Conservation (phyloP, 192 early-diverging fungal species). For the Oehlia diaphana region DNA sequence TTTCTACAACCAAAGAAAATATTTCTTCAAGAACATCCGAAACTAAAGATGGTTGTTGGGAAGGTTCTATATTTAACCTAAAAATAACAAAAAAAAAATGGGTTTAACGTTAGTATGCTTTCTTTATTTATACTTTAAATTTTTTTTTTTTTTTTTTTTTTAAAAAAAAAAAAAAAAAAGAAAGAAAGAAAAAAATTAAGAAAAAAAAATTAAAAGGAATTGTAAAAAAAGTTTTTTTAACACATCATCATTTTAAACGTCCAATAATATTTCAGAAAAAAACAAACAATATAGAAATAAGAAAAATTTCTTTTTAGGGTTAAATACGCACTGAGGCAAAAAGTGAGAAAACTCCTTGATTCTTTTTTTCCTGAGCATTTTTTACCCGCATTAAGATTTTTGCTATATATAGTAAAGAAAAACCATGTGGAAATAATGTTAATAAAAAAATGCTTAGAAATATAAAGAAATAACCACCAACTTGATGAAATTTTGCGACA, state of each 20-base stretch:
- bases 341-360: slow-evolving; percentile 6
- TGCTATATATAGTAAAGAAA: slow-evolving; percentile 17
- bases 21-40: slow-evolving; percentile 1
- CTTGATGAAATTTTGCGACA: not conserved
- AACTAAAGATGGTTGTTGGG: not conserved
- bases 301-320: not conserved
- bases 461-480: not conserved
- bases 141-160: not conserved
- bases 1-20: not conserved
- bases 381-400: slow-evolving; percentile 17
- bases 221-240: no score
- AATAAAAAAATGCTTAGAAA: not conserved
- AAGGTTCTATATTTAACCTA: not conserved
- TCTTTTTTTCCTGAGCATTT: slow-evolving; percentile 15
- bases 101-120: not conserved
- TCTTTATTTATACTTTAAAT: not conserved
- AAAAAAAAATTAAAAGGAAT: no score
- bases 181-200: no score
- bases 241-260: not conserved
- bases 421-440: not conserved
- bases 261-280: not conserved
- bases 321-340: not conserved
- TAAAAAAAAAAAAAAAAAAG: no score
- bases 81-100: not conserved
- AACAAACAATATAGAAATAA: not conserved